Evolutionary conservation across 805 yeast genomes (phyloP).

Genomic region (Saccharomyces mikatae): DNA sequence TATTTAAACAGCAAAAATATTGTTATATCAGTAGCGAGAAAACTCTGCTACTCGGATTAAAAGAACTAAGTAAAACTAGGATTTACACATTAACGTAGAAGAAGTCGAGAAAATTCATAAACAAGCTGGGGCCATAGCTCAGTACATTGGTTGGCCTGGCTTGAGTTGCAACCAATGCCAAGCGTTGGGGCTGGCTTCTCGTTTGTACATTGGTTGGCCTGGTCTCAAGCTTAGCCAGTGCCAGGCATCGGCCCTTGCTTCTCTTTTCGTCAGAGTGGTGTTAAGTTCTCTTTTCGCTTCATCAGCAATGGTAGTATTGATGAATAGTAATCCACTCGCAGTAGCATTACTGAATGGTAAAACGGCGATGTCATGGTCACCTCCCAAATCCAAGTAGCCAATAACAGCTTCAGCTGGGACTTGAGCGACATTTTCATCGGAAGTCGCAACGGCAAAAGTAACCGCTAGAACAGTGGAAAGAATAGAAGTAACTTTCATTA

Average conservation of each 20-base stretch:
- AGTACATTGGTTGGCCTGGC: conserved; percentile 23
- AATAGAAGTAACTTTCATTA: conserved; percentile 17
- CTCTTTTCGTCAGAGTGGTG: conserved; percentile 20
- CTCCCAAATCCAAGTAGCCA: conserved; percentile 25
- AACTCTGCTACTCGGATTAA: background rate
- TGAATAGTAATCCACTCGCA: conserved; percentile 23
- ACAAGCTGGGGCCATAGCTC: background rate
- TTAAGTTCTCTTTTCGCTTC: conserved; percentile 15
- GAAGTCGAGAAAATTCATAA: background rate
- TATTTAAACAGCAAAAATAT: background rate
- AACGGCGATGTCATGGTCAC: conserved; percentile 21
- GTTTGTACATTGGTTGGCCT: conserved; percentile 18
- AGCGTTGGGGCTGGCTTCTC: conserved; percentile 17
- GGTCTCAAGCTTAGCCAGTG: conserved; percentile 11
- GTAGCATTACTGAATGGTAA: conserved; percentile 26
- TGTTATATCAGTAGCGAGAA: background rate
- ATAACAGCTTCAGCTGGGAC: conserved; percentile 29
- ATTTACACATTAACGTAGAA: background rate
- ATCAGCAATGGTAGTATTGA: conserved; percentile 27
- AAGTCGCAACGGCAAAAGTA: conserved; percentile 15
- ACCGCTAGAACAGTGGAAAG: conserved; percentile 6
- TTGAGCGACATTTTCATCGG: conserved; percentile 4
- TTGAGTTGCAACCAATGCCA: conserved; percentile 24
- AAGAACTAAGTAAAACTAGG: background rate
- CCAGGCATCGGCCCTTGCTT: conserved; percentile 21